These are phyloP conservation scores for Russula sp. DNA, from an alignment of 768 basidiomycete genomes.

Conservation along the genomic window DNA sequence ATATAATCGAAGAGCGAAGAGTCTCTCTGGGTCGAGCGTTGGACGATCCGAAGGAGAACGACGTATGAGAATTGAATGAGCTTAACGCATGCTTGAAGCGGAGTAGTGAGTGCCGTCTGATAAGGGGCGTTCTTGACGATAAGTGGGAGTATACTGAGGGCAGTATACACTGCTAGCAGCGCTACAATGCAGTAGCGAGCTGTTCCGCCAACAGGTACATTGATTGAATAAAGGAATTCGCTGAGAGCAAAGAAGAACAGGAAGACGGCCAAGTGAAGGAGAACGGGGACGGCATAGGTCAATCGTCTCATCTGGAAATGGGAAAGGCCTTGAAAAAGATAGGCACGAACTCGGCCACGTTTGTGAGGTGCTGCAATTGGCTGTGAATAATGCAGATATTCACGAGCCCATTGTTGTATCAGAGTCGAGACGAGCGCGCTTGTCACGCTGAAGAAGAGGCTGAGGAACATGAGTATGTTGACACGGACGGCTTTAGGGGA, in stretches of 20 bases:
- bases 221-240: not conserved
- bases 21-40: not conserved
- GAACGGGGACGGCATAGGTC: not conserved
- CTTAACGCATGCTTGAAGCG: not conserved
- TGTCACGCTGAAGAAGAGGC: constrained; percentile 11
- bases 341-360: constrained; percentile 9
- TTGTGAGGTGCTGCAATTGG: not conserved
- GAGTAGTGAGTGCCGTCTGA: constrained; percentile 10
- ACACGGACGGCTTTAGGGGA: constrained; percentile 1
- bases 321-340: not conserved
- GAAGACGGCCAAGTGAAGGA: constrained; percentile 13
- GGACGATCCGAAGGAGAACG: not conserved
- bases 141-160: constrained; percentile 6
- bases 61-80: not conserved
- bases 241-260: constrained; percentile 11
- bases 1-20: not conserved
- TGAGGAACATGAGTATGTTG: constrained; percentile 17
- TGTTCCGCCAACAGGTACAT: not conserved
- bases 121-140: constrained; percentile 10
- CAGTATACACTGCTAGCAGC: not conserved
- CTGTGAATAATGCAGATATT: constrained; percentile 3
- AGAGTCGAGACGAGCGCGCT: constrained; percentile 13
- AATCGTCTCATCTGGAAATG: constrained; percentile 1
- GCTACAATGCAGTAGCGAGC: not conserved
- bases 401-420: constrained; percentile 17